Evolutionary conservation across 2,329 filamentous ascomycete genomes (phyloP).

Genomic region (Aureobasidium musti): DNA sequence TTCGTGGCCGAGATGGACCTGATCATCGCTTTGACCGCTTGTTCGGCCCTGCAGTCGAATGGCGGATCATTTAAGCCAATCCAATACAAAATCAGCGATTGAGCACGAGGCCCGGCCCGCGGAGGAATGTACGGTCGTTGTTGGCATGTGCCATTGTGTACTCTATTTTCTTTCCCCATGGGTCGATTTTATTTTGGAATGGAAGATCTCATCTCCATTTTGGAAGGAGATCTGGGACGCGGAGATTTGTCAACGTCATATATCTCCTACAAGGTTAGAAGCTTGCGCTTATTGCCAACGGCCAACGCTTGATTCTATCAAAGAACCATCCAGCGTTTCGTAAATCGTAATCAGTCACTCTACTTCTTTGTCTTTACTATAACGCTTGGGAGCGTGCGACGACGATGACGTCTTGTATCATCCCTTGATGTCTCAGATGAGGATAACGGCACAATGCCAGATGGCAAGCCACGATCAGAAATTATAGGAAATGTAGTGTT

Average conservation of each 20-base stretch:
- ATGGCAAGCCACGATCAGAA: not conserved
- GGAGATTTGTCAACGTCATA: slow-evolving; percentile 8
- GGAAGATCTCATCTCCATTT: not conserved
- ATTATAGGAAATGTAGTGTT: not conserved
- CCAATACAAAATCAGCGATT: slow-evolving; percentile 30
- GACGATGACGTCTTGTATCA: slow-evolving; percentile 7
- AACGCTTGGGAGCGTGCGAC: not conserved
- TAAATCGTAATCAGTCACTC: not conserved
- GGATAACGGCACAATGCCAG: not conserved
- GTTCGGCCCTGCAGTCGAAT: slow-evolving; percentile 35
- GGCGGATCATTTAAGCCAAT: slow-evolving; percentile 36
- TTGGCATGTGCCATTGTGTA: not conserved
- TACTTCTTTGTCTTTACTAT: not conserved
- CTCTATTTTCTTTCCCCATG: not conserved
- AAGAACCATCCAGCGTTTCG: not conserved
- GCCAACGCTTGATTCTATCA: slow-evolving; percentile 1
- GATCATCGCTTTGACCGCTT: slow-evolving; percentile 36
- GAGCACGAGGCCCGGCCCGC: not conserved
- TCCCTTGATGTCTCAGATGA: slow-evolving; percentile 1
- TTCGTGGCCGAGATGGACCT: slow-evolving; percentile 38
- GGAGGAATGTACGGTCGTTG: slow-evolving; percentile 1
- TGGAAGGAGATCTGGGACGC: not conserved
- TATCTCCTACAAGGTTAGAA: slow-evolving; percentile 7
- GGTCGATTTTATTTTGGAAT: not conserved
- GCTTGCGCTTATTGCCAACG: not conserved